Conservation (phyloP, 805 yeast species). For the Sugiyamaella americana region DNA sequence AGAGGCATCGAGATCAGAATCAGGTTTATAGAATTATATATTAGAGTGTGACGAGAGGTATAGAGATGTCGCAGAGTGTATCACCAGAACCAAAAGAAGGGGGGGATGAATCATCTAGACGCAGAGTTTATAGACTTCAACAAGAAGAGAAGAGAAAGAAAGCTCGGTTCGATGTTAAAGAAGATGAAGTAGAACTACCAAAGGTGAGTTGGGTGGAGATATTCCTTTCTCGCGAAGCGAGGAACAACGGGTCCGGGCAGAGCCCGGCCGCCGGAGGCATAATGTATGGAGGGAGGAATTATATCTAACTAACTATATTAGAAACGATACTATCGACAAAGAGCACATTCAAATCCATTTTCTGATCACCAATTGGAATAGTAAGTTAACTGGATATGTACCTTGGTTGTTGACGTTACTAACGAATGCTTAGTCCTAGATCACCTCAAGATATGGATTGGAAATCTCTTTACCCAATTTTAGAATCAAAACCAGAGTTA, state of each 20-base stretch:
- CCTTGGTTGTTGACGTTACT: not conserved
- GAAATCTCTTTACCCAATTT: constrained; percentile 68
- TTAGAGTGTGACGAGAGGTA: too few species aligned
- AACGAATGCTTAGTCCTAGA: constrained; percentile 49
- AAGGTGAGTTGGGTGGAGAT: constrained; percentile 20
- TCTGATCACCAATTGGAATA: constrained; percentile 91
- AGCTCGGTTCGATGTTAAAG: constrained; percentile 34
- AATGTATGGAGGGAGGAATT: too few species aligned
- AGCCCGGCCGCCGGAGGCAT: too few species aligned
- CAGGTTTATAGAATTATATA: too few species aligned
- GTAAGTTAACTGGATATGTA: constrained; percentile 15
- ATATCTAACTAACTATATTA: too few species aligned
- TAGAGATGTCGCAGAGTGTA: too few species aligned
- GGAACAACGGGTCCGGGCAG: too few species aligned
- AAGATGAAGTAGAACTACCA: not conserved
- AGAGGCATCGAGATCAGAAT: too few species aligned
- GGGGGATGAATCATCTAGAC: constrained; percentile 3
- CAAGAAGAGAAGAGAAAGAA: constrained; percentile 46
- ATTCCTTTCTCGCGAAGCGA: too few species aligned
- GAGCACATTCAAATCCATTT: constrained; percentile 97
- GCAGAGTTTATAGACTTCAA: constrained; percentile 35
- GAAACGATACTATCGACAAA: constrained; percentile 82
- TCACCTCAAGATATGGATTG: constrained; percentile 85
- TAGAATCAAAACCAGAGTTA: constrained; percentile 46
- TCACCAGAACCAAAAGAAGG: not conserved